Base-by-base conservation (phyloP, 768 basidiomycete species). In the Lepiota venenata region DNA sequence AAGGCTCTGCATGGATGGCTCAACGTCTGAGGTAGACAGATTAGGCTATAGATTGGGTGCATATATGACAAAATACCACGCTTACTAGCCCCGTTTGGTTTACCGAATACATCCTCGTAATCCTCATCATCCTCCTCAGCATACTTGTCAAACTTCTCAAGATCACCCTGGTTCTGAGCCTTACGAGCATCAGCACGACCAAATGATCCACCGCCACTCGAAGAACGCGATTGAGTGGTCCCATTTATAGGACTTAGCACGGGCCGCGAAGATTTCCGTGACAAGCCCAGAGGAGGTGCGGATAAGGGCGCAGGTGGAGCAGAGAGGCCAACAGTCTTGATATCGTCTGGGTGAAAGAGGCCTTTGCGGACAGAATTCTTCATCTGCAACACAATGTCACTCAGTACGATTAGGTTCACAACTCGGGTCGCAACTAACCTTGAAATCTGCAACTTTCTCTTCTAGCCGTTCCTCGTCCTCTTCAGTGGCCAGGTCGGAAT, bases 61-160 rank as follows among this genome's bases (percentile, higher is more conserved):
- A 38, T 29, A 36, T 43, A 22, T 42, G 37, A 20, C 49, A 55
- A 27, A 36, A 45, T 11, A 48, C 57, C 21, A 0, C n/a, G 74
- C 87, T 68, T 57, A 89, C 90, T 74, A 10, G 79, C 75, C 21
- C 82, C 81, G 57, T 80, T 87, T 16, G 75, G 77, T 68, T 90
- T 91, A 56, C 83, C 93, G 68, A 98, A 96, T 9, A 98, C 85
- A 66, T 97, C 96, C 44, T 96, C 93, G 63, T 97, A 98, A 65
- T 98, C 93, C 63, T 98, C 90, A 22, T 97, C 91, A 45, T 80
- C 81, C 8, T 83, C 84, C 69, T 96, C 93, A 5, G 90, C 75
- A 67, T 96, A 97, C 66, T 93, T 93, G 18, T 80, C 81, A 58
- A 96, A 86, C 66, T 93, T 93, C n/a, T 80, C 81, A 57, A 96